Evolutionary conservation across 371 early-diverging fungal species (phyloP).

Genomic region (Dinochytrium kinnereticum): DNA sequence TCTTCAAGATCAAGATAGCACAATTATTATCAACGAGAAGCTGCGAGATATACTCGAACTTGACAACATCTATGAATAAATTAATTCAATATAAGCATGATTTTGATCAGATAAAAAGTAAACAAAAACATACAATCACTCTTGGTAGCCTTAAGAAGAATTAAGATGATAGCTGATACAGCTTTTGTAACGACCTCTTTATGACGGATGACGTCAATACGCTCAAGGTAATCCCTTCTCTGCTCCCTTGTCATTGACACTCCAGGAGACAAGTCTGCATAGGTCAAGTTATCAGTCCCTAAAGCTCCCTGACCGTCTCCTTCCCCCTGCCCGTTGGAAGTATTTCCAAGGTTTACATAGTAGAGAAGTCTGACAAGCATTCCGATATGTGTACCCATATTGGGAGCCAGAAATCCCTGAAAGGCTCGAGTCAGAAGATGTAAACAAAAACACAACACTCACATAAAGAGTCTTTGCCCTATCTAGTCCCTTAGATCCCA

Average conservation of each 20-base stretch:
- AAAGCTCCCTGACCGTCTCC: conserved; percentile 13
- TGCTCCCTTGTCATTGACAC: conserved; percentile 25
- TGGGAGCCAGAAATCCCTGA: conserved; percentile 35
- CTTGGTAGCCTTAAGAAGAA: conserved; percentile 74
- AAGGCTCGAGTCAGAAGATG: not conserved
- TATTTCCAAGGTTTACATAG: conserved; percentile 51
- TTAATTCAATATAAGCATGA: too few species aligned
- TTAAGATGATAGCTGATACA: conserved; percentile 69
- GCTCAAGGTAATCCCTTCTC: conserved; percentile 47
- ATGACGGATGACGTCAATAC: conserved; percentile 63
- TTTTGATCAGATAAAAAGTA: conserved; percentile 5
- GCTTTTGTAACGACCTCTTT: conserved; percentile 79
- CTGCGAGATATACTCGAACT: conserved; percentile 79
- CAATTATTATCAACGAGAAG: conserved; percentile 82
- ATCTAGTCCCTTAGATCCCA: conserved; percentile 38
- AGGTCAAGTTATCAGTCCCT: conserved; percentile 1
- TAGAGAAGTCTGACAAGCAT: conserved; percentile 59
- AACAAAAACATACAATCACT: conserved; percentile 59
- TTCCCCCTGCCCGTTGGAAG: conserved; percentile 10
- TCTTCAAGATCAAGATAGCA: conserved; percentile 77
- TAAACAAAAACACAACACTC: conserved; percentile 15
- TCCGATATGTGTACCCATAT: conserved; percentile 46
- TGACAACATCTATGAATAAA: conserved; percentile 64
- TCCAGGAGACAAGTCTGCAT: not conserved
- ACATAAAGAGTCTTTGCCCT: conserved; percentile 53